These are phyloP conservation scores for Aspergillus ellipticus DNA, from an alignment of 495 filamentous ascomycete species.

Conservation along the genomic window DNA sequence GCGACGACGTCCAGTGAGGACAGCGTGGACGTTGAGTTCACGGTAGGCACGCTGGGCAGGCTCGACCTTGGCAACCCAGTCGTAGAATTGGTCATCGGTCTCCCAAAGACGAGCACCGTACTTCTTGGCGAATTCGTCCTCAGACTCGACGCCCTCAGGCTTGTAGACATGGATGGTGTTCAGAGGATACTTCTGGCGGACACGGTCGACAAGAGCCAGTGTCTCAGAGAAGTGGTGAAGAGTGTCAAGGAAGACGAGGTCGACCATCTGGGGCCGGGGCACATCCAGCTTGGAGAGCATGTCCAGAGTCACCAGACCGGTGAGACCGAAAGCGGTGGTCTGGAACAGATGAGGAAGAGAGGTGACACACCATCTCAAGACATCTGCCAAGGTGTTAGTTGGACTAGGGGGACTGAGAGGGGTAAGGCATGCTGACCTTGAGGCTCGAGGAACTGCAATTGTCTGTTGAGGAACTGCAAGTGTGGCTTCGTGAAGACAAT, in stretches of 20 bases:
- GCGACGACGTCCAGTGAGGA: constrained; percentile 88
- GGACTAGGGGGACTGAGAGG: constrained; percentile 9
- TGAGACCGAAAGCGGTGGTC: constrained; percentile 95
- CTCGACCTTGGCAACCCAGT: constrained; percentile 97
- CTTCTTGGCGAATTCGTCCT: constrained; percentile 71
- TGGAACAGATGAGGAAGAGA: constrained; percentile 91
- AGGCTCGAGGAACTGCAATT: constrained; percentile 77
- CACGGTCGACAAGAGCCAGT: constrained; percentile 71
- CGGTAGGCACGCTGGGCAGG: constrained; percentile 89
- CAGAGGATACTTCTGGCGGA: constrained; percentile 70
- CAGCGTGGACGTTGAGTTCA: constrained; percentile 83
- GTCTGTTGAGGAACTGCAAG: constrained; percentile 82
- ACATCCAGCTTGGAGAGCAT: constrained; percentile 85
- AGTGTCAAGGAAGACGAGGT: constrained; percentile 96
- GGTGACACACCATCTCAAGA: constrained; percentile 86
- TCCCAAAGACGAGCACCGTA: constrained; percentile 87
- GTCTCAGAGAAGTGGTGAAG: constrained; percentile 95
- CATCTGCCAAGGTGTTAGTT: constrained; percentile 52
- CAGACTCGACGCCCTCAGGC: constrained; percentile 65
- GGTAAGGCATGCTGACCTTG: constrained; percentile 47
- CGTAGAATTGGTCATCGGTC: constrained; percentile 80
- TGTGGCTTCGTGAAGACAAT: constrained; percentile 87
- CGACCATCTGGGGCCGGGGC: constrained; percentile 64
- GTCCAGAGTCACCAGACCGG: constrained; percentile 89
- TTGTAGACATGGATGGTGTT: constrained; percentile 84